Evolutionary conservation across 2,329 filamentous ascomycete genomes (phyloP).

Genomic region (Stromatinia cepivora): DNA sequence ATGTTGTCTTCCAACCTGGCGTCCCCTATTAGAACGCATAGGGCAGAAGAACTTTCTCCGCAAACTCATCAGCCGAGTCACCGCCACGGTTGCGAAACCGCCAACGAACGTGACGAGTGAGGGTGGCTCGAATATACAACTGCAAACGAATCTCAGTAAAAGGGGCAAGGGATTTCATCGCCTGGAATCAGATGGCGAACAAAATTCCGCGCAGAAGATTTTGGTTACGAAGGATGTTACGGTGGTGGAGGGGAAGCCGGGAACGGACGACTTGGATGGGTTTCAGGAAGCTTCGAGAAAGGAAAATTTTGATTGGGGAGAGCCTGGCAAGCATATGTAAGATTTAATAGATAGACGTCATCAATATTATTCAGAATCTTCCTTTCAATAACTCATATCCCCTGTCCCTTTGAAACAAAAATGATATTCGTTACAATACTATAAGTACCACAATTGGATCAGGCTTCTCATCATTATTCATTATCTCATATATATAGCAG

Average conservation of each 20-base stretch:
- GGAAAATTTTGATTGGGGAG: neutral
- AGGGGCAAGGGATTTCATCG: neutral
- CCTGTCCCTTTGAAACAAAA: too few species aligned
- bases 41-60: neutral
- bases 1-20: constrained; percentile 8
- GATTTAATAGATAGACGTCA: neutral
- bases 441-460: too few species aligned
- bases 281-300: neutral
- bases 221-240: neutral
- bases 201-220: neutral
- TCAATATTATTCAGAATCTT: too few species aligned
- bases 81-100: neutral
- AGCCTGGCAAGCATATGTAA: neutral
- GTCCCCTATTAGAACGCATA: neutral
- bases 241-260: neutral
- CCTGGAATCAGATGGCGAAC: neutral
- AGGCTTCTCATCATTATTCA: too few species aligned
- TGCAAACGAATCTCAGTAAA: neutral
- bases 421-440: too few species aligned
- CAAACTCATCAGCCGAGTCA: neutral
- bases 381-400: too few species aligned
- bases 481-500: too few species aligned
- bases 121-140: neutral
- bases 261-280: neutral
- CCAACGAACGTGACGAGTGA: neutral